These are phyloP conservation scores for Pseudocercospora ulei DNA, from an alignment of 2,329 filamentous ascomycete species.

Conservation along the genomic window DNA sequence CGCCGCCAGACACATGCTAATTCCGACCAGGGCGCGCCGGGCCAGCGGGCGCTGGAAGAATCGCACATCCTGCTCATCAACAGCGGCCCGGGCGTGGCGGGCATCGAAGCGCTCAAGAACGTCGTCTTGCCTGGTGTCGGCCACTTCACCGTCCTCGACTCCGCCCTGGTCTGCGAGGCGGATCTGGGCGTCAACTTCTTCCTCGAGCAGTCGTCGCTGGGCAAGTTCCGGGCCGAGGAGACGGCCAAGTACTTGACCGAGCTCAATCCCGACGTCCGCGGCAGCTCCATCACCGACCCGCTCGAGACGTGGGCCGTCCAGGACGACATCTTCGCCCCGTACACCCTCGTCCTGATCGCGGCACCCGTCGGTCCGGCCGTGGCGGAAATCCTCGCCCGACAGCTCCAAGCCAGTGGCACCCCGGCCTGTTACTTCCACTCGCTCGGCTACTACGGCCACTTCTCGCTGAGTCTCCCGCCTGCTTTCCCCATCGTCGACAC, in stretches of 20 bases:
- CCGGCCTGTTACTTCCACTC: constrained; percentile 77
- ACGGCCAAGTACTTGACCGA: constrained; percentile 69
- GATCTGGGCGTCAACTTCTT: constrained; percentile 98
- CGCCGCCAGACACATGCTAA: neutral
- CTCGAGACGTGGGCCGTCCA: constrained; percentile 40
- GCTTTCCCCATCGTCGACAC: constrained; percentile 90
- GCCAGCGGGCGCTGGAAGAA: constrained; percentile 80
- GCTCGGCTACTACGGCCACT: constrained; percentile 84
- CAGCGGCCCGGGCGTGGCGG: constrained; percentile 74
- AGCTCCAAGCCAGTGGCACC: constrained; percentile 50
- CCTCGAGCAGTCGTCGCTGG: constrained; percentile 66
- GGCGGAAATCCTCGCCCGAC: constrained; percentile 44
- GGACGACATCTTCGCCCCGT: constrained; percentile 39
- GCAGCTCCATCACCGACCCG: constrained; percentile 54
- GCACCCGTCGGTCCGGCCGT: constrained; percentile 49
- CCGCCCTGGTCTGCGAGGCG: constrained; percentile 61
- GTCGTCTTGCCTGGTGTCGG: constrained; percentile 90
- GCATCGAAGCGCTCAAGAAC: constrained; percentile 89
- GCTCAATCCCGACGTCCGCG: constrained; percentile 84
- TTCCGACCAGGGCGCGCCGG: constrained; percentile 56
- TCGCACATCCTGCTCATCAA: constrained; percentile 88
- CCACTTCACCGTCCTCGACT: constrained; percentile 81
- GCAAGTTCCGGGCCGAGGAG: constrained; percentile 66
- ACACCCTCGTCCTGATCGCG: constrained; percentile 53
- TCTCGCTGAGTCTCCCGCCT: constrained; percentile 66